Percentiles rank a stretch among this genome's conserved stretches.
phyloP scores from a whole-genome alignment of 345 rosid species.

The Tarenaya hassleriana region DNA sequence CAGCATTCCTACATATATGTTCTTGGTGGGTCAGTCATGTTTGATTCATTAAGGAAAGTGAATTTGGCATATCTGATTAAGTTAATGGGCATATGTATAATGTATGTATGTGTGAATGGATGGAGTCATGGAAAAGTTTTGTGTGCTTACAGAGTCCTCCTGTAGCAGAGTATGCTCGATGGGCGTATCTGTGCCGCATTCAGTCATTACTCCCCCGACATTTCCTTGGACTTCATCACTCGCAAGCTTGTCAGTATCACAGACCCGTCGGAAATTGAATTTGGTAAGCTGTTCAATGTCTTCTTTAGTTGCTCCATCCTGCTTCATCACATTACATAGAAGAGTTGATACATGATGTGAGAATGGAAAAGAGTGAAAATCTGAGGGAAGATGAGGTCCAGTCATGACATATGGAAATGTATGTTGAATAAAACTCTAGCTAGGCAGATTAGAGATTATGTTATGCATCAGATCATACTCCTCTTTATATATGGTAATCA shows the following conservation, averaged over 20 bases:
- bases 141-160: constrained; percentile 72
- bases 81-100: too few relatives aligned
- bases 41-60: not conserved
- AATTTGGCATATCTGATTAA: not conserved
- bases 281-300: constrained; percentile 79
- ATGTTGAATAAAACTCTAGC: too few relatives aligned
- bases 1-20: constrained; percentile 96
- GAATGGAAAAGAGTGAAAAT: too few relatives aligned
- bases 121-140: not conserved
- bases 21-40: too few relatives aligned
- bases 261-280: constrained; percentile 56
- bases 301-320: constrained; percentile 97
- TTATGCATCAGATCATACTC: too few relatives aligned
- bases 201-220: constrained; percentile 72
- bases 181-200: constrained; percentile 70
- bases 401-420: not conserved
- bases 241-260: constrained; percentile 38
- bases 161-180: constrained; percentile 47
- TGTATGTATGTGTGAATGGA: not conserved
- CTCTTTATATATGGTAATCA: too few relatives aligned
- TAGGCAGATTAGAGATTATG: too few relatives aligned
- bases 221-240: constrained; percentile 40
- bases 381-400: not conserved
- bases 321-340: constrained; percentile 10
- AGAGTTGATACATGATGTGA: too few relatives aligned